Conservation (phyloP, 2,329 filamentous ascomycete species). For the Calonectria crousiana region DNA sequence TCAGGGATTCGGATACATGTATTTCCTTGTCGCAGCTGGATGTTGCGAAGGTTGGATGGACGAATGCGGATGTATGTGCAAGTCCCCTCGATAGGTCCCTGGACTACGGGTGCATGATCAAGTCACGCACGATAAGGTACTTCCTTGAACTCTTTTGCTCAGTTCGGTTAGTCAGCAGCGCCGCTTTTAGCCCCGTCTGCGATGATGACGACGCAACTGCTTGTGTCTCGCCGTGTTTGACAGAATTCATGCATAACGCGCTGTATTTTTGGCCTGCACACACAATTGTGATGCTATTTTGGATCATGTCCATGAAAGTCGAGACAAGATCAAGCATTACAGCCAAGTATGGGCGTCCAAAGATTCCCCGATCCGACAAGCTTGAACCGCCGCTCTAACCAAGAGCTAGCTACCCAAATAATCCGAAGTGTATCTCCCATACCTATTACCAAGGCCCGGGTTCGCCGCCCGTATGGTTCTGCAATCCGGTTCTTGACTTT, state of each 20-base stretch:
- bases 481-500: background rate
- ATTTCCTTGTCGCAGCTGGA: background rate
- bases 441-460: background rate
- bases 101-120: constrained; percentile 8
- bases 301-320: background rate
- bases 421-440: background rate
- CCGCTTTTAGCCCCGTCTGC: background rate
- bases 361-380: background rate
- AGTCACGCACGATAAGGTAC: constrained; percentile 18
- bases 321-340: background rate
- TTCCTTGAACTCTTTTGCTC: background rate
- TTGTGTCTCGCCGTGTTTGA: background rate
- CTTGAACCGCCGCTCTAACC: background rate
- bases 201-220: background rate
- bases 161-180: background rate
- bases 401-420: background rate
- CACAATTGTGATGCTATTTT: background rate
- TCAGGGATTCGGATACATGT: background rate
- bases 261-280: background rate
- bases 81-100: constrained; percentile 3
- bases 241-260: background rate
- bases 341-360: background rate
- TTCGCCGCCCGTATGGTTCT: background rate
- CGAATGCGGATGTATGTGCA: background rate
- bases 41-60: background rate